Base-by-base conservation (phyloP, 2,329 filamentous ascomycete genomes). In the Trichocomaceae sp. region DNA sequence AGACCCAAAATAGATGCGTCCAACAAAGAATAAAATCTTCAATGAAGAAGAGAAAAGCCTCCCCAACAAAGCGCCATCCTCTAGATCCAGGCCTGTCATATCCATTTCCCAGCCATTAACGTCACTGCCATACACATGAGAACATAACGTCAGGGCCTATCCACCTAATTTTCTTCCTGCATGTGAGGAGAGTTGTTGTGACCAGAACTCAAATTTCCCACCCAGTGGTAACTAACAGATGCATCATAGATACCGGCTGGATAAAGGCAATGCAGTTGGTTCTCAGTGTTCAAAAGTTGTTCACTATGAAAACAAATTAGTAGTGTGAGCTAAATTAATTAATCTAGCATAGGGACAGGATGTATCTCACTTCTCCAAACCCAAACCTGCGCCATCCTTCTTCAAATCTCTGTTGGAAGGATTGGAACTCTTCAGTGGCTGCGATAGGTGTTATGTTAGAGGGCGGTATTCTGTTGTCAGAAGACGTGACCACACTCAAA, bases 311-410 rank as follows among this genome's bases (percentile, higher is more conserved):
- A 35, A 13, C 9, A 35, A 35, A 15, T n/a, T n/a, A 35, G 13
- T 2, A 35, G 12, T 15, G 13, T 15, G 31, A 35, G 12, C 3
- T 8, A 13, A 13, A 13, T 2, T 15, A 2, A 15, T 4, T 35
- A 15, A 35, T 41, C 15, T 17, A 19, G 3, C 3, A 10, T 8
- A 42, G 5, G 39, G 13, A 39, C 9, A 39, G 15, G 35, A 39
- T 15, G 9, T 42, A 17, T 42, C 48, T 47, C 42, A 55, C 54
- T 48, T 26, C 26, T 55, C 35, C 1, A 47, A 42, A 2, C 54
- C 48, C 6, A 51, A 13, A 3, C 33, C 54, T 2, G 19, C 15
- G 2, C 17, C 31, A 17, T 51, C 35, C 33, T 47, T 13, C 19
- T 17, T 8, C 4, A 42, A 37, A 3, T 35, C 42, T 19, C 19